phyloP scores from a whole-genome alignment of 805 yeast species.

The Wilhelminamyces savonicus region DNA sequence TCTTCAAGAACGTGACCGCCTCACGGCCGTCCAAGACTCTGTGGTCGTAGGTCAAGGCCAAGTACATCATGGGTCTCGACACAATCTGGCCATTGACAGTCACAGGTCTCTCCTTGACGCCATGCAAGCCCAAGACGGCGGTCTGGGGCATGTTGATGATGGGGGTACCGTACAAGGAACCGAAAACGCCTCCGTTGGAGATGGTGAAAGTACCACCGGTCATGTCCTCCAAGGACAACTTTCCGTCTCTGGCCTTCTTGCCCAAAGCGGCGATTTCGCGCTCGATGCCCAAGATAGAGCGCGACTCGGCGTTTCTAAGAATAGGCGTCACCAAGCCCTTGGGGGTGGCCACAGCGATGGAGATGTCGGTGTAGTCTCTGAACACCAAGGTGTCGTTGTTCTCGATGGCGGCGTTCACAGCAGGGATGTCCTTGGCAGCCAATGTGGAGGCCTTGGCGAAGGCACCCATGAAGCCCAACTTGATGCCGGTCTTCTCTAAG shows the following conservation, averaged over 20 bases:
- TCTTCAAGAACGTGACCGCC: conserved; percentile 94
- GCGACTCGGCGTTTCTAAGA: conserved; percentile 92
- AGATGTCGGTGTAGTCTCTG: conserved; percentile 94
- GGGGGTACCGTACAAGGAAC: conserved; percentile 96
- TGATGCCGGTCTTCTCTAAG: conserved; percentile 86
- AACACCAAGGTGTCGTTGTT: conserved; percentile 86
- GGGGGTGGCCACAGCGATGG: conserved; percentile 98
- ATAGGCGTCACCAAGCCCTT: conserved; percentile 98
- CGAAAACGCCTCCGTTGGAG: conserved; percentile 98
- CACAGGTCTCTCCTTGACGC: conserved; percentile 95
- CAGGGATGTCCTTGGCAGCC: conserved; percentile 92
- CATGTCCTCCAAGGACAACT: conserved; percentile 96
- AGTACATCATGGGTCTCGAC: conserved; percentile 98
- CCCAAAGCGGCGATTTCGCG: conserved; percentile 77
- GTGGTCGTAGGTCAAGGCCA: conserved; percentile 97
- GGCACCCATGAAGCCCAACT: conserved; percentile 98
- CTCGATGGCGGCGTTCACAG: conserved; percentile 93
- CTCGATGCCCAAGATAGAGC: conserved; percentile 84
- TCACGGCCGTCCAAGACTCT: conserved; percentile 98
- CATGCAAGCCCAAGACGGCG: conserved; percentile 96
- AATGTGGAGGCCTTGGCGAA: conserved; percentile 89
- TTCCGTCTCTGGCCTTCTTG: conserved; percentile 93
- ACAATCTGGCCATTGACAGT: conserved; percentile 94
- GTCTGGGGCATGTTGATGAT: conserved; percentile 98
- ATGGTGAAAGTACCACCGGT: conserved; percentile 99